These are phyloP conservation scores for Alternaria postmessia DNA, from an alignment of 2,329 filamentous ascomycete species.

Conservation along the genomic window DNA sequence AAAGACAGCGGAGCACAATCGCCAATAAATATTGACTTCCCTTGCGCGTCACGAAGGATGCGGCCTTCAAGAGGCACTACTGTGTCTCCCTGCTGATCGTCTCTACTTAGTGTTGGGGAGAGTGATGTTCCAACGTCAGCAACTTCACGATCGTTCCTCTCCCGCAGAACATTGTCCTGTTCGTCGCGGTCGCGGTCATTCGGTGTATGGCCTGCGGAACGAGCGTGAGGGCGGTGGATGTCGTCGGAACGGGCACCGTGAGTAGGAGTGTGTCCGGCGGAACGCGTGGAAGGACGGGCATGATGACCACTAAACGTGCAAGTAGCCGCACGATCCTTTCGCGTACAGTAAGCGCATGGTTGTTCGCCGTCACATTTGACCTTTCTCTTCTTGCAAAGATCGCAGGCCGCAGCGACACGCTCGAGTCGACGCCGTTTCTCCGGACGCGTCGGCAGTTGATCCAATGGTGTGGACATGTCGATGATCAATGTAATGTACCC, in stretches of 20 bases:
- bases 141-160: slow-evolving; percentile 15
- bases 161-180: not conserved
- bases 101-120: slow-evolving; percentile 36
- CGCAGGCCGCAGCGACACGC: slow-evolving; percentile 40
- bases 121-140: slow-evolving; percentile 20
- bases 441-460: slow-evolving; percentile 11
- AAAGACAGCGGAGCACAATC: slow-evolving; percentile 63
- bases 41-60: slow-evolving; percentile 61
- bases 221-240: slow-evolving; percentile 3
- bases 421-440: slow-evolving; percentile 38
- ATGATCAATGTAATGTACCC: not conserved
- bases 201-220: slow-evolving; percentile 8
- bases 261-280: slow-evolving; percentile 39
- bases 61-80: slow-evolving; percentile 55
- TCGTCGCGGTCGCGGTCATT: slow-evolving; percentile 16
- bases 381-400: slow-evolving; percentile 43
- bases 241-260: slow-evolving; percentile 3
- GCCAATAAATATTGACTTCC: slow-evolving; percentile 64
- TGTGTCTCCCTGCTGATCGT: slow-evolving; percentile 52
- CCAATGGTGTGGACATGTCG: slow-evolving; percentile 6
- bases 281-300: slow-evolving; percentile 45
- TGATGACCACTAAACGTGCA: slow-evolving; percentile 52
- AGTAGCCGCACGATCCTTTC: slow-evolving; percentile 53
- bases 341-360: slow-evolving; percentile 60
- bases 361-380: slow-evolving; percentile 62